Base-by-base conservation (phyloP, 805 yeast genomes). In the Brettanomyces bruxellensis region DNA sequence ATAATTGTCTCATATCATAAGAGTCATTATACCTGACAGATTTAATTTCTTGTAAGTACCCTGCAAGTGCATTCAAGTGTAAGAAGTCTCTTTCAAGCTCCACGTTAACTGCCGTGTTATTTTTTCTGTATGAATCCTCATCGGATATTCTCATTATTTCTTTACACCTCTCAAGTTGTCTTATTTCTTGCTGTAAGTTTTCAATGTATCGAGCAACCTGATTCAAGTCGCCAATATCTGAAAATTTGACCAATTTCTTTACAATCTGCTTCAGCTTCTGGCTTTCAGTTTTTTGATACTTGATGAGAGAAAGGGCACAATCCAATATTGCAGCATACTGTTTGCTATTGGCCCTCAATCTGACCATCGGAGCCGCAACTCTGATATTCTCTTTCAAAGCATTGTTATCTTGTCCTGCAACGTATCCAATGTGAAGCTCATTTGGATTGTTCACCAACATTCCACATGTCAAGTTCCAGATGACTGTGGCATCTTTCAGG, bases 271-370 rank as follows among this genome's bases (percentile, higher is more conserved):
- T 75, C 44, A 73, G 60, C 46, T 67, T 71, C 47, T 67, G 69
- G 30, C 62, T 63, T 45, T 65, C 64, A 2, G 67, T 61, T 5
- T 66, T 61, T 14, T 61, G 57, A 43, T 66, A 61, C 3, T 66
- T 55, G 22, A 71, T 39, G 23, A 81, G 54, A 35, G 77, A 73
- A 51, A 71, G 67, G 0, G 70, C 62, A 7, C 78, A 71, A n/a
- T 70, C 66, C 53, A 73, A 78, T 3, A 80, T 61, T 0, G 79
- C 67, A 43, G 66, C 68, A 55, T 80, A 81, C 53, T 82, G 89
- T 37, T 65, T 64, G 13, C 84, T 74, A 5, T 77, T 76, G 3
- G 80, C 78, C 1, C 75, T 68, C 22, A 81, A 58, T n/a, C 68
- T 65, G 30, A 81, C 65, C 42, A 73, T 72, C 3, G 78, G 79